Evolutionary conservation across 2,329 filamentous ascomycete genomes (phyloP).

Genomic region (Aureobasidium lini): DNA sequence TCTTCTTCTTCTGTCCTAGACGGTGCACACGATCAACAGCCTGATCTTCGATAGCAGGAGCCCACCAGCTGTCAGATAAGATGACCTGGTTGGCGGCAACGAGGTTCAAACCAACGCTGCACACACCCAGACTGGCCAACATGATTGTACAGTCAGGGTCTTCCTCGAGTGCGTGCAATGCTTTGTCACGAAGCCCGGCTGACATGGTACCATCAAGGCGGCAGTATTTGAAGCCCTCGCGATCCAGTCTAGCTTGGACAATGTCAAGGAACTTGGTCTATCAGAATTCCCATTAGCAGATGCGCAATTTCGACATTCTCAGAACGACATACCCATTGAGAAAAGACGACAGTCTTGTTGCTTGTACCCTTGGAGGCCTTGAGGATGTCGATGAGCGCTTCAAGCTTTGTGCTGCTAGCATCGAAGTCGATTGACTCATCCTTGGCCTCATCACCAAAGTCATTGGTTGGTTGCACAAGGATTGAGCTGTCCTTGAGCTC

Average conservation of each 20-base stretch:
- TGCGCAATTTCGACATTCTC: not conserved
- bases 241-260: slow-evolving; percentile 59
- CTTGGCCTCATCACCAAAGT: slow-evolving; percentile 39
- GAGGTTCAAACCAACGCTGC: slow-evolving; percentile 78
- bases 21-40: slow-evolving; percentile 83
- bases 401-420: slow-evolving; percentile 72
- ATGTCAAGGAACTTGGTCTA: slow-evolving; percentile 56
- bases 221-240: slow-evolving; percentile 54
- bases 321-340: slow-evolving; percentile 57
- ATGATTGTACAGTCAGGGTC: slow-evolving; percentile 65
- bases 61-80: slow-evolving; percentile 83
- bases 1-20: slow-evolving; percentile 71
- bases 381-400: slow-evolving; percentile 68
- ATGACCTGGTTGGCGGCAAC: slow-evolving; percentile 82
- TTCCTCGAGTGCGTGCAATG: slow-evolving; percentile 59
- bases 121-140: slow-evolving; percentile 74
- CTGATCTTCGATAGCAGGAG: slow-evolving; percentile 86
- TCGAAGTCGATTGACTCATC: slow-evolving; percentile 46
- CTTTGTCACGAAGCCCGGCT: slow-evolving; percentile 60
- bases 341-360: slow-evolving; percentile 67
- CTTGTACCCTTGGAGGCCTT: slow-evolving; percentile 58
- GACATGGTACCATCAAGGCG: slow-evolving; percentile 78
- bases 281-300: not conserved
- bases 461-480: slow-evolving; percentile 59
- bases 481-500: slow-evolving; percentile 50